phyloP scores from a whole-genome alignment of 495 filamentous ascomycete genomes.

The Penicillium longicatenatum region DNA sequence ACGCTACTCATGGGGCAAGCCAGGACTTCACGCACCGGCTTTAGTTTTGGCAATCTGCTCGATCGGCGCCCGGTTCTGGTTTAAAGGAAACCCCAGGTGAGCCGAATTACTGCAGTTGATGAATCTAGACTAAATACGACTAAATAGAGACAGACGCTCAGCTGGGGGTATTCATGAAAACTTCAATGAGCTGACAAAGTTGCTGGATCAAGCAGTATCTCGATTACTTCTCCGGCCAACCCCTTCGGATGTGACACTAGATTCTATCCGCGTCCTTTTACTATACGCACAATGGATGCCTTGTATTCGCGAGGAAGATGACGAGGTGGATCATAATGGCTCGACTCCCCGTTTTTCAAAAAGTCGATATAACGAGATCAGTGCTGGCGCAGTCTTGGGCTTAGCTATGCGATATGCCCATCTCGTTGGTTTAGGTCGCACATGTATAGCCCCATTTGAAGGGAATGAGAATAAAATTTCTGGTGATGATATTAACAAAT shows the following conservation, averaged over 20 bases:
- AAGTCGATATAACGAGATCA: conserved; percentile 27
- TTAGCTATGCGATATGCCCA: conserved; percentile 22
- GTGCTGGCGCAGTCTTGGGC: conserved; percentile 21
- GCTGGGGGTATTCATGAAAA: not conserved
- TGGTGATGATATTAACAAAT: conserved; percentile 4
- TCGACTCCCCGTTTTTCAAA: not conserved
- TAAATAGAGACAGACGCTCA: not conserved
- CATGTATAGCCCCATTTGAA: conserved; percentile 12
- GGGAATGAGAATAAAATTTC: conserved; percentile 1
- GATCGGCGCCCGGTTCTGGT: conserved; percentile 19
- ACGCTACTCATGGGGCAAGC: conserved; percentile 13
- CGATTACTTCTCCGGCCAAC: conserved; percentile 22
- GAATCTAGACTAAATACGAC: not conserved
- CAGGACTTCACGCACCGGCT: conserved; percentile 2
- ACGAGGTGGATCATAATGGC: not conserved
- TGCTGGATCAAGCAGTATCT: conserved; percentile 24
- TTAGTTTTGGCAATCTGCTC: conserved; percentile 23
- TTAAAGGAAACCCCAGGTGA: conserved; percentile 6
- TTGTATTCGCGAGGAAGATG: conserved; percentile 14
- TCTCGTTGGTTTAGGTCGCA: conserved; percentile 17
- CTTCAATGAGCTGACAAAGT: conserved; percentile 11
- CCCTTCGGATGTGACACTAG: conserved; percentile 21
- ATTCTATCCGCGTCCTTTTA: conserved; percentile 20
- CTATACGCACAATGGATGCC: conserved; percentile 30
- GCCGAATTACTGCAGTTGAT: not conserved